These are phyloP conservation scores for Cercospora janseana DNA, from an alignment of 2,329 filamentous ascomycete species.

Conservation along the genomic window DNA sequence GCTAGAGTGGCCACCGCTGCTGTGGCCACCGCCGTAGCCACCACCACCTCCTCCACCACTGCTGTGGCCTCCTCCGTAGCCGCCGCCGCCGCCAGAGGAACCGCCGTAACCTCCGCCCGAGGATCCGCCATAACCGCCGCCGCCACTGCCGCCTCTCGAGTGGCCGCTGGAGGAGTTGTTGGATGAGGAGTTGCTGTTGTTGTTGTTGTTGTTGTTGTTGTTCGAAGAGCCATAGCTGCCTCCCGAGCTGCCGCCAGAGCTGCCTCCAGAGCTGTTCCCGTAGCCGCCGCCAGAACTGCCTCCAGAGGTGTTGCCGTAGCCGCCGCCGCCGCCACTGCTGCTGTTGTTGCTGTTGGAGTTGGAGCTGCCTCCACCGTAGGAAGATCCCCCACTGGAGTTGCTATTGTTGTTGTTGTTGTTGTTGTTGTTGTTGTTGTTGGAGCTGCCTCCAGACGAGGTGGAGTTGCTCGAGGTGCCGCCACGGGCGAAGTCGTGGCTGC, in stretches of 20 bases:
- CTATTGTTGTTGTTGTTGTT: too few species aligned
- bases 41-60: slow-evolving; percentile 5
- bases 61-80: slow-evolving; percentile 5
- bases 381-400: too few species aligned
- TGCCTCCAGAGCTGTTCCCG: slow-evolving; percentile 4
- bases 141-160: neutral
- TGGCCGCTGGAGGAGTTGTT: slow-evolving; percentile 1
- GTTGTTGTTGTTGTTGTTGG: slow-evolving; percentile 5
- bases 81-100: slow-evolving; percentile 4
- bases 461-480: slow-evolving; percentile 13
- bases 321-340: slow-evolving; percentile 1
- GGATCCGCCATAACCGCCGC: slow-evolving; percentile 4
- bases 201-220: slow-evolving; percentile 10
- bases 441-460: slow-evolving; percentile 3
- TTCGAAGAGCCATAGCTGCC: slow-evolving; percentile 1
- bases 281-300: neutral
- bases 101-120: slow-evolving; percentile 8
- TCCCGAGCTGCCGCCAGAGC: neutral
- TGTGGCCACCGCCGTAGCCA: slow-evolving; percentile 6
- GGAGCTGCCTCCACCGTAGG: too few species aligned
- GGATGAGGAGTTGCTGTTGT: slow-evolving; percentile 3
- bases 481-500: slow-evolving; percentile 15
- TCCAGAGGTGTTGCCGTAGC: neutral
- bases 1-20: neutral
- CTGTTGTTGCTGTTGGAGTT: slow-evolving; percentile 5